Evolutionary conservation across 2,329 filamentous ascomycete species (phyloP).

Genomic region (Clonostachys solani): DNA sequence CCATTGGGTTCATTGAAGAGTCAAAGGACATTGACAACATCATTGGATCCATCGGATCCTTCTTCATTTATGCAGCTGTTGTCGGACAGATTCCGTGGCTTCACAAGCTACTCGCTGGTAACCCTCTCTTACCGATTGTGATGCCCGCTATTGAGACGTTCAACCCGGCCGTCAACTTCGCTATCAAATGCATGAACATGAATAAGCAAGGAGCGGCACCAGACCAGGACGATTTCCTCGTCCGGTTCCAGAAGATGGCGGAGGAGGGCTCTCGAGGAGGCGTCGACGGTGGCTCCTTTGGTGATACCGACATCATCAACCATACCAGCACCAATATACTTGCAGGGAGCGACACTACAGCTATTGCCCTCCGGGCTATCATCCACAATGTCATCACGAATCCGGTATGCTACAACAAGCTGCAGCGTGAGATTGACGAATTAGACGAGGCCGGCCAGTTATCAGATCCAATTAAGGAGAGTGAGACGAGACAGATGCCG

Average conservation of each 20-base stretch:
- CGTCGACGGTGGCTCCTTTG: too few species aligned
- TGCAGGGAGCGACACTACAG: conserved; percentile 76
- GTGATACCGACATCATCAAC: conserved; percentile 25
- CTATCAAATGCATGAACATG: too few species aligned
- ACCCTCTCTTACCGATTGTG: too few species aligned
- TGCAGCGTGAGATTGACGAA: conserved; percentile 64
- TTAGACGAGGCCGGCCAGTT: conserved; percentile 36
- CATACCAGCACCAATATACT: conserved; percentile 25
- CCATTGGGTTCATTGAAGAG: conserved; percentile 34
- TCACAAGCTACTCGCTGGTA: conserved; percentile 68
- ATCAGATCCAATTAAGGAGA: conserved; percentile 65
- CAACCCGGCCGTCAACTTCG: too few species aligned
- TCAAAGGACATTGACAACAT: conserved; percentile 29
- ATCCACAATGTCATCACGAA: conserved; percentile 72
- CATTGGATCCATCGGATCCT: conserved; percentile 19
- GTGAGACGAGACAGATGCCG: conserved; percentile 63
- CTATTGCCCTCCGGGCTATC: conserved; percentile 65
- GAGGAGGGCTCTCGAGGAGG: too few species aligned
- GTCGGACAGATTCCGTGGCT: conserved; percentile 67
- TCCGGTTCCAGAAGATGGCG: too few species aligned
- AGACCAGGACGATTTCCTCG: too few species aligned
- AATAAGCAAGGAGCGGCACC: too few species aligned
- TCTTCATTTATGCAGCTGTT: conserved; percentile 28
- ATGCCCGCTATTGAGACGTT: too few species aligned
- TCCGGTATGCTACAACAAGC: conserved; percentile 45